Evolutionary conservation across 306 rosid species (phyloP).

Genomic region (Quercus aquifolioides): DNA sequence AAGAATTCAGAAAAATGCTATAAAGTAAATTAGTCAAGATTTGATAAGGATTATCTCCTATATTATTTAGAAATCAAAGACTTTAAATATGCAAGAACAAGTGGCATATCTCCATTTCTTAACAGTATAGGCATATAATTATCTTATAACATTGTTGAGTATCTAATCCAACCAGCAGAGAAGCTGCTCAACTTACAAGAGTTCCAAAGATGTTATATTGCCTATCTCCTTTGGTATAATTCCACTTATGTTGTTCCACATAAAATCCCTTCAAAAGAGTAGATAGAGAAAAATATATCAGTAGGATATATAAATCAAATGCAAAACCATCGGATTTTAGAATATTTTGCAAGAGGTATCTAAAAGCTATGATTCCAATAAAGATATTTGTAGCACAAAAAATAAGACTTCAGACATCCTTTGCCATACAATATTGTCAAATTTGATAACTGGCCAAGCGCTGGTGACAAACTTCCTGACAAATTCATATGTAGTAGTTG

Average conservation of each 20-base stretch:
- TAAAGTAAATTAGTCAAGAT: background rate
- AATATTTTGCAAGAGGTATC: background rate
- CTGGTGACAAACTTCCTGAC: constrained; percentile 42
- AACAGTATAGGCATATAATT: background rate
- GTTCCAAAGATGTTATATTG: constrained; percentile 39
- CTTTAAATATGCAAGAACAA: too few species aligned
- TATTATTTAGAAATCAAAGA: too few species aligned
- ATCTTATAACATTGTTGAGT: background rate
- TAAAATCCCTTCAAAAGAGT: constrained; percentile 42
- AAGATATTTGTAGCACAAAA: background rate
- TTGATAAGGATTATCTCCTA: background rate
- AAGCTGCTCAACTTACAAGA: constrained; percentile 35
- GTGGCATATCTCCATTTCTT: background rate
- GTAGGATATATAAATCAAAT: background rate
- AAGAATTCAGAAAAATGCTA: background rate
- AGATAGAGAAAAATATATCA: background rate
- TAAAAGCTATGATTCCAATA: background rate
- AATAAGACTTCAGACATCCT: background rate
- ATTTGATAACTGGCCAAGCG: constrained; percentile 39
- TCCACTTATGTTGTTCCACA: constrained; percentile 51
- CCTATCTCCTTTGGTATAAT: constrained; percentile 52
- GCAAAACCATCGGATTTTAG: background rate
- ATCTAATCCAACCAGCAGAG: background rate
- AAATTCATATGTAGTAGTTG: constrained; percentile 37
- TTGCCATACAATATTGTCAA: constrained; percentile 38